These are phyloP conservation scores for Starmerella vitae DNA, from an alignment of 805 yeast genomes.

Conservation along the genomic window DNA sequence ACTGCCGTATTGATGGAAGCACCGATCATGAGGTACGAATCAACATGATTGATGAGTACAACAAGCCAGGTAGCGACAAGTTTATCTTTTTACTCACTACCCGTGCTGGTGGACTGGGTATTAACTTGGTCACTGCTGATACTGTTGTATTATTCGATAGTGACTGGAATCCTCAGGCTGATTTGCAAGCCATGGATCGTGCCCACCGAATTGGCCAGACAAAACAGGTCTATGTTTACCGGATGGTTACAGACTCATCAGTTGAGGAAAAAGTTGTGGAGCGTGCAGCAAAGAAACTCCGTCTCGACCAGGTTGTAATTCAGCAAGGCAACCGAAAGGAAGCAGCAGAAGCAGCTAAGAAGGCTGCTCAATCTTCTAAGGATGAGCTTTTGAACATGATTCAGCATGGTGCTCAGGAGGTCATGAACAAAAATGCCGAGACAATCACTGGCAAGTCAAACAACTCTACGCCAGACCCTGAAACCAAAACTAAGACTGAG, in stretches of 20 bases:
- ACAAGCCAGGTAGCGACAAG: conserved; percentile 65
- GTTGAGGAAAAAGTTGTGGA: conserved; percentile 93
- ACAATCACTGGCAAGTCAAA: conserved; percentile 15
- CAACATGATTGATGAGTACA: conserved; percentile 83
- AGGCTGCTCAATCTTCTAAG: conserved; percentile 33
- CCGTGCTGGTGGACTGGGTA: conserved; percentile 94
- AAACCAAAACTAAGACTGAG: neutral
- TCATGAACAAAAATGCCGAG: conserved; percentile 42
- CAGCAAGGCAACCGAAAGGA: conserved; percentile 60
- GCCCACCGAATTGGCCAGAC: conserved; percentile 97
- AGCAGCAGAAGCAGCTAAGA: conserved; percentile 34
- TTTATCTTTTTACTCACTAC: conserved; percentile 80
- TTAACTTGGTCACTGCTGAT: conserved; percentile 84
- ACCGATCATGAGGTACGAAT: conserved; percentile 89
- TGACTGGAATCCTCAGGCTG: conserved; percentile 98
- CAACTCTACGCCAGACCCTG: neutral
- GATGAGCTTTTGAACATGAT: conserved; percentile 90
- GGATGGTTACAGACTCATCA: conserved; percentile 91
- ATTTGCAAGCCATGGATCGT: conserved; percentile 94
- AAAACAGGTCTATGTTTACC: conserved; percentile 81
- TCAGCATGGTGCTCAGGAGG: conserved; percentile 89
- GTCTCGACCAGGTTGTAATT: conserved; percentile 87
- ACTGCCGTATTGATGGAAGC: conserved; percentile 87
- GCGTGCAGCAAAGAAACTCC: conserved; percentile 84
- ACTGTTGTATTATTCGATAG: conserved; percentile 79